Conservation (phyloP, 129 eudicot species). For the Arctium lappa region DNA sequence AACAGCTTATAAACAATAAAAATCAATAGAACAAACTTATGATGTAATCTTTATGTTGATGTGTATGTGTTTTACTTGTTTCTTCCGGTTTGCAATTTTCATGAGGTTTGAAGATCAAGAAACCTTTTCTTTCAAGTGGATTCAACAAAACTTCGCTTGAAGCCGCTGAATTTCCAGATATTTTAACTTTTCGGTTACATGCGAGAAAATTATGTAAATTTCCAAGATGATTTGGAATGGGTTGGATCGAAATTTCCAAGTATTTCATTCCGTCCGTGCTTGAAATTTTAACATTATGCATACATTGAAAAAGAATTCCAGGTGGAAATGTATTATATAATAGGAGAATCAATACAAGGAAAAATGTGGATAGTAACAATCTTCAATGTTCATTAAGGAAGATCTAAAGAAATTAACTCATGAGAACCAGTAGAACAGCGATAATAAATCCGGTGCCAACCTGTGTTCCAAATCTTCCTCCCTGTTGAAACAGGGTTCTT, state of each 20-base stretch:
- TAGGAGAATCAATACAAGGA: background rate
- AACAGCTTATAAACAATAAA: too few relatives aligned
- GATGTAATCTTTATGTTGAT: background rate
- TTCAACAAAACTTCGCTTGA: background rate
- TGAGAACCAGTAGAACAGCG: constrained; percentile 46
- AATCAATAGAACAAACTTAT: too few relatives aligned
- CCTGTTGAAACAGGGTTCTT: constrained; percentile 39
- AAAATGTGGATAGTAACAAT: constrained; percentile 23
- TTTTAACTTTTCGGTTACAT: background rate
- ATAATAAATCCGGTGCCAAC: constrained; percentile 37
- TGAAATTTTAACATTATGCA: background rate
- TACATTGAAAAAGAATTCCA: constrained; percentile 22
- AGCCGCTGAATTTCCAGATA: background rate
- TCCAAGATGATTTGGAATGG: background rate
- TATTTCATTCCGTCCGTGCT: background rate
- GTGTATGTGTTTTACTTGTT: background rate
- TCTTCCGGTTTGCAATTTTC: background rate
- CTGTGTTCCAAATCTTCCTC: constrained; percentile 36
- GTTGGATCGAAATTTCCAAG: background rate
- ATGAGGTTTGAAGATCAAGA: background rate
- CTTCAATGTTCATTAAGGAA: background rate
- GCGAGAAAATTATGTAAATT: background rate
- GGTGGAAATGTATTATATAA: constrained; percentile 5
- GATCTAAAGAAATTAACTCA: constrained; percentile 11
- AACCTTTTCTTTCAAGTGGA: background rate